Evolutionary conservation across 495 filamentous ascomycete species (phyloP), one percentile per base, ranked within the genome.

Genomic region (Daldinia bambusicola): DNA sequence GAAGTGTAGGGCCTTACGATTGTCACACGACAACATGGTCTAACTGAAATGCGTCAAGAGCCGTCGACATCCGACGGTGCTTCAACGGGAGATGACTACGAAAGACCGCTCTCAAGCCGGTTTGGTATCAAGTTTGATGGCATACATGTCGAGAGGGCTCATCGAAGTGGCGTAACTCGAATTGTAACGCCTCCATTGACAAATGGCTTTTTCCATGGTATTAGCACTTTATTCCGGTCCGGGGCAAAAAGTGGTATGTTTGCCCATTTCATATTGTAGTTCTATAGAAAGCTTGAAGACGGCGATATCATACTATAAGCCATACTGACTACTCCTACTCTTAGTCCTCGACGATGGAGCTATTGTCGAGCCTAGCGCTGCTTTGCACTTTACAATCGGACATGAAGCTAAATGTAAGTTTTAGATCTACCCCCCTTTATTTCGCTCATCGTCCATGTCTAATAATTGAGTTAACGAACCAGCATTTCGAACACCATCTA

Each of bases 121-220:
- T 85, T 86, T 67, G 86, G 86, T 1, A 75, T 88, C 30, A 75
- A 75, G 45, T 78, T 87, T 36, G 80, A 83, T 20, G 82, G 81
- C 4, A 82, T 82, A 67, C 73, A 76, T 30, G 80, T 86, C 52
- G 67, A 65, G 9, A 74, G 80, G 20, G 82, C 85, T 2, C 78
- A 77, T 48, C 75, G 81, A n/a, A 80, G 84, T 26, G 86, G 86
- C 32, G 81, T 88, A 18, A 87, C 85, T 36, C 76, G 77, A 52
- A 83, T 83, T 0, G 77, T 88, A 34, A 80, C 84, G 0, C 79
- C 81, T 20, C 85, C 84, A 18, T 50, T 76, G 2, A 71, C 72
- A 2, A 78, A 78, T 9, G 81, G 82, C 37, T 75, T 80, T n/a
- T 68, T 77, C 16, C 81, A 80, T n/a, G 84, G 84, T 4, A 80